Evolutionary conservation across 2,329 filamentous ascomycete species (phyloP), one percentile per base, ranked within the genome.

Genomic region (Fulvia fulva): DNA sequence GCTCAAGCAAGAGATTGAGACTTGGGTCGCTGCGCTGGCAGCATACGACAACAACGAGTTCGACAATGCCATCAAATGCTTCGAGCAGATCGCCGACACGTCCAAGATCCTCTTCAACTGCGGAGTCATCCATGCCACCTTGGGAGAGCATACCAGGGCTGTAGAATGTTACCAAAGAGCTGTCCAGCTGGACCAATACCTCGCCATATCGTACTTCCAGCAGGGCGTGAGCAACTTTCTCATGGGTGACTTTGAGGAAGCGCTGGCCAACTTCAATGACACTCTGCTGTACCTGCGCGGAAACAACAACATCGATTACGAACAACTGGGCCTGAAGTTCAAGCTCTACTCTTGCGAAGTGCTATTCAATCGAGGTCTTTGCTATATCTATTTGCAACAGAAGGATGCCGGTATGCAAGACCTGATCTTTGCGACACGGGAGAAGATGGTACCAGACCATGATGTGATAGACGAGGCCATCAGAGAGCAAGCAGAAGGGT

Each of bases 51-150:
- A 93, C 78, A 96, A 96, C 77, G 91, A 99, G 71, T 97, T 96
- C 76, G 93, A 97, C 70, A 89, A 93, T 65, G 87, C 94, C 26
- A 78, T 97, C 63, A 84, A 81, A 67, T 85, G 89, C 61, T 97
- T 99, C 72, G 89, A 90, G 63, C 84, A 82, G 67, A 96, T 99
- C 70, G 83, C 89, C 61, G 94, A 97, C 74, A 99, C 94, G 0
- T 97, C 94, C 67, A 97, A 96, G 80, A 99, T 99, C 63, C 81
- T 96, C 61, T 99, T 99, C 81, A 99, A 99, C 72, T 95, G 93
- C 76, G 94, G 94, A 67, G 93, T 99, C 41, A 97, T 99, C 68
- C 90, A 97, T 79, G 94, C 94, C 41, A 97, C 94, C 0, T 81
- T 99, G 19, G 94, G 94, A 67, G 91, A 97, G 74, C 94, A 99